Conservation (phyloP, 768 basidiomycete genomes). For the Boletus insuetus region DNA sequence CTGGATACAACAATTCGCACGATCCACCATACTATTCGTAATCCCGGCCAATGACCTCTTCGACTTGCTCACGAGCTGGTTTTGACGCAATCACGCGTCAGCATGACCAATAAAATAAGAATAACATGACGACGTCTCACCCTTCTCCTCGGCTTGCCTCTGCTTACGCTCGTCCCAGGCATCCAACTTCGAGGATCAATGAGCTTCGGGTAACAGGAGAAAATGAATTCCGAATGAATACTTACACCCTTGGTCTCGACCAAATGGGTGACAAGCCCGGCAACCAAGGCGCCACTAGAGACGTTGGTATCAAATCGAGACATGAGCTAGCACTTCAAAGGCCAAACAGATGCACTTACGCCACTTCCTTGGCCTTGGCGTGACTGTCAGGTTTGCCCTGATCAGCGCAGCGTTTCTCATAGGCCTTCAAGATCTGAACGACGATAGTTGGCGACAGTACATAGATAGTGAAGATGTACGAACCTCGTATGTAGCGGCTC, state of each 20-base stretch:
- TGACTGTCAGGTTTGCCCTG: slow-evolving; percentile 21
- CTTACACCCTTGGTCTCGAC: slow-evolving; percentile 22
- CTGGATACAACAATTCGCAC: background rate
- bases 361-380: slow-evolving; percentile 21
- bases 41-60: background rate
- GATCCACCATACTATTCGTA: background rate
- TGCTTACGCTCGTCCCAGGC: slow-evolving; percentile 4
- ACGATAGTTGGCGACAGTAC: background rate
- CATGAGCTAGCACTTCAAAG: background rate
- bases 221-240: background rate
- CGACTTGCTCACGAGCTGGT: background rate
- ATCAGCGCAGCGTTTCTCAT: slow-evolving; percentile 10
- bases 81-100: background rate
- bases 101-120: background rate
- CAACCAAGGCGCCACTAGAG: slow-evolving; percentile 11
- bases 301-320: background rate
- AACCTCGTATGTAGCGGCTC: slow-evolving; percentile 19
- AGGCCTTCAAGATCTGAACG: slow-evolving; percentile 16
- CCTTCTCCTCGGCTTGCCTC: background rate
- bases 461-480: background rate
- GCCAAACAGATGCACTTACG: background rate
- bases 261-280: slow-evolving; percentile 2
- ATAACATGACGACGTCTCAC: background rate
- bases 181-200: background rate
- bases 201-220: background rate